Conservation (phyloP, 2,329 filamentous ascomycete genomes). For the Claviceps africana region DNA sequence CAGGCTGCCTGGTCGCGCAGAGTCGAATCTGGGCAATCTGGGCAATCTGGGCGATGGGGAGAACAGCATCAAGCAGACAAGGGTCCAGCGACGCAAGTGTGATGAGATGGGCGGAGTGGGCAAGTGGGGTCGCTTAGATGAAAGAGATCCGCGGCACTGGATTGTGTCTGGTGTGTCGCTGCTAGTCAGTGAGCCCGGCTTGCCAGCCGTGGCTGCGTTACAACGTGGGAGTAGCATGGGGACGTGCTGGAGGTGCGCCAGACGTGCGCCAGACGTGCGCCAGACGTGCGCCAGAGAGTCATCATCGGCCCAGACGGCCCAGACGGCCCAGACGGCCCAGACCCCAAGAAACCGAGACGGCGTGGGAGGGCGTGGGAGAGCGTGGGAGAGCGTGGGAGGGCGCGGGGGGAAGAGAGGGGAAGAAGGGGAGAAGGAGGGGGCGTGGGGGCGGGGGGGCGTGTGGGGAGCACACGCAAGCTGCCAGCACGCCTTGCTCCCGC, state of each 20-base stretch:
- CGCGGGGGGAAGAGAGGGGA: too few species aligned
- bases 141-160: slow-evolving; percentile 20
- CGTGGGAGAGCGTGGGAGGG: too few species aligned
- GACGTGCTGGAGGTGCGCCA: slow-evolving; percentile 4
- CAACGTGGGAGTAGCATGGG: slow-evolving; percentile 9
- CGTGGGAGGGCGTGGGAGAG: too few species aligned
- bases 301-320: too few species aligned
- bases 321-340: too few species aligned
- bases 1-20: too few species aligned
- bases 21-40: too few species aligned
- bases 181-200: slow-evolving; percentile 15
- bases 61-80: slow-evolving; percentile 3
- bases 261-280: neutral
- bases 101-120: slow-evolving; percentile 11
- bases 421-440: too few species aligned
- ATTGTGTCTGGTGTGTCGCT: slow-evolving; percentile 15
- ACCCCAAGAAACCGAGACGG: neutral
- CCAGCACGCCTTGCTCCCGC: neutral
- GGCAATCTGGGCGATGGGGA: neutral
- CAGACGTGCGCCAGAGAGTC: neutral
- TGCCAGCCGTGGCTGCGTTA: slow-evolving; percentile 8
- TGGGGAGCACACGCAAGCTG: too few species aligned
- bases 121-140: slow-evolving; percentile 4
- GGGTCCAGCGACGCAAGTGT: slow-evolving; percentile 3
- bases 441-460: too few species aligned